These are phyloP conservation scores for Conringia planisiliqua DNA, from an alignment of 345 rosid species.

Conservation along the genomic window DNA sequence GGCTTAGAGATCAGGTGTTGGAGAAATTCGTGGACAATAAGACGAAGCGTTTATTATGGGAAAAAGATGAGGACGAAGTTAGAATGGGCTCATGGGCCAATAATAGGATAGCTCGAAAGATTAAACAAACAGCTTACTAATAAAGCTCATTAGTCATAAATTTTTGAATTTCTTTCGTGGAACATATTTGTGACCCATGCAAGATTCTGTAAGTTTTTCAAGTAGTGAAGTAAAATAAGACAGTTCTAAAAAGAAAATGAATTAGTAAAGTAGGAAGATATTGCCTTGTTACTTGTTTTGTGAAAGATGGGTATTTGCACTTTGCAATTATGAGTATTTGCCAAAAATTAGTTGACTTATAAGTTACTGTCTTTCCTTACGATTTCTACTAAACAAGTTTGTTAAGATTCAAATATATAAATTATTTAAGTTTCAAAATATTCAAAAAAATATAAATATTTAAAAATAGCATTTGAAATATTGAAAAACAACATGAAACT, in stretches of 20 bases:
- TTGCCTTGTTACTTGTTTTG: too few species aligned
- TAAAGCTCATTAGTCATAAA: neutral
- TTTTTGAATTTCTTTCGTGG: neutral
- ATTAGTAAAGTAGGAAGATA: too few species aligned
- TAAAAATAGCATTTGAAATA: too few species aligned
- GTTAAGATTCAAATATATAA: too few species aligned
- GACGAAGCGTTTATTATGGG: slow-evolving; percentile 57
- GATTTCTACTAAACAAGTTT: too few species aligned
- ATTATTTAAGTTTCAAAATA: too few species aligned
- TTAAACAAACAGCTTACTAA: neutral
- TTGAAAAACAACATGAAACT: too few species aligned
- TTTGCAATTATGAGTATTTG: too few species aligned
- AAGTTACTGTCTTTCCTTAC: too few species aligned
- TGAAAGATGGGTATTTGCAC: too few species aligned
- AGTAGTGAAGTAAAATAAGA: neutral
- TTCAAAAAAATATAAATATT: too few species aligned
- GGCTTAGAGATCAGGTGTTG: slow-evolving; percentile 59
- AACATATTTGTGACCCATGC: neutral
- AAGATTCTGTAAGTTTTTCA: neutral
- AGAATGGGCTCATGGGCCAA: neutral
- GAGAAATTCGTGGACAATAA: slow-evolving; percentile 31
- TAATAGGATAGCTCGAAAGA: slow-evolving; percentile 3
- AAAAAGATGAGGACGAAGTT: slow-evolving; percentile 1
- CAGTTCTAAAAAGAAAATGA: neutral
- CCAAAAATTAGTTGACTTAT: too few species aligned